Percentiles rank a stretch among this genome's conserved stretches.
Evolutionary conservation across 345 rosid species (phyloP).

Genomic region (Turritis glabra): DNA sequence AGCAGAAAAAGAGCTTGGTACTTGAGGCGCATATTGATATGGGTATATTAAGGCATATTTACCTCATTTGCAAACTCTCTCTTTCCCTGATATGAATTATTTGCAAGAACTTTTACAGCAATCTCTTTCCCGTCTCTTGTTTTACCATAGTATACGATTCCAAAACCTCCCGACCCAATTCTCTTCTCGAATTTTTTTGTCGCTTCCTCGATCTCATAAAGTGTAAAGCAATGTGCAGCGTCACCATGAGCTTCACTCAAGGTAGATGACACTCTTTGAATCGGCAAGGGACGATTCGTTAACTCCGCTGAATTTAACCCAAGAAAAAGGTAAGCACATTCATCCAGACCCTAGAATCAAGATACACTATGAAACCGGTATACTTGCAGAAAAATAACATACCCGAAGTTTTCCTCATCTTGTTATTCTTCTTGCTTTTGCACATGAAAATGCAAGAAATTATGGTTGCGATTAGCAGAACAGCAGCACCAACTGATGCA

Average conservation of each 20-base stretch:
- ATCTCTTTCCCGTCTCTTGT: slow-evolving; percentile 88
- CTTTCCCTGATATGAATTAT: slow-evolving; percentile 89
- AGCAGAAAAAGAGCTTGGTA: neutral
- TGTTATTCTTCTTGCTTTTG: slow-evolving; percentile 52
- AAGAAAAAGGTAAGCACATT: neutral
- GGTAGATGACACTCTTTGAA: slow-evolving; percentile 59
- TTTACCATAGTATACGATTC: slow-evolving; percentile 87
- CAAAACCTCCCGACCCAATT: slow-evolving; percentile 98
- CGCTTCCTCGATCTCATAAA: slow-evolving; percentile 75
- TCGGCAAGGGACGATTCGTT: slow-evolving; percentile 43
- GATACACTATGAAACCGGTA: neutral
- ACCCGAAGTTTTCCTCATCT: slow-evolving; percentile 37
- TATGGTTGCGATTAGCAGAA: slow-evolving; percentile 64
- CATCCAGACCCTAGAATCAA: neutral
- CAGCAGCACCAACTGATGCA: slow-evolving; percentile 70
- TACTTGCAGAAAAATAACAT: neutral
- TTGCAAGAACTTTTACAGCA: slow-evolving; percentile 81
- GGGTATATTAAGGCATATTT: slow-evolving; percentile 13
- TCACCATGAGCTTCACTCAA: slow-evolving; percentile 69
- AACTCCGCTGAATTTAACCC: slow-evolving; percentile 32
- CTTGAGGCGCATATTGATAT: neutral
- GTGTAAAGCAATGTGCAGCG: slow-evolving; percentile 80
- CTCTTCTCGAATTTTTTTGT: slow-evolving; percentile 76
- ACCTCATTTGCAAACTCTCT: slow-evolving; percentile 97
- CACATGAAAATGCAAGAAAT: slow-evolving; percentile 55